Evolutionary conservation across 192 early-diverging fungal species (phyloP).

Genomic region (Coemansia sp.): DNA sequence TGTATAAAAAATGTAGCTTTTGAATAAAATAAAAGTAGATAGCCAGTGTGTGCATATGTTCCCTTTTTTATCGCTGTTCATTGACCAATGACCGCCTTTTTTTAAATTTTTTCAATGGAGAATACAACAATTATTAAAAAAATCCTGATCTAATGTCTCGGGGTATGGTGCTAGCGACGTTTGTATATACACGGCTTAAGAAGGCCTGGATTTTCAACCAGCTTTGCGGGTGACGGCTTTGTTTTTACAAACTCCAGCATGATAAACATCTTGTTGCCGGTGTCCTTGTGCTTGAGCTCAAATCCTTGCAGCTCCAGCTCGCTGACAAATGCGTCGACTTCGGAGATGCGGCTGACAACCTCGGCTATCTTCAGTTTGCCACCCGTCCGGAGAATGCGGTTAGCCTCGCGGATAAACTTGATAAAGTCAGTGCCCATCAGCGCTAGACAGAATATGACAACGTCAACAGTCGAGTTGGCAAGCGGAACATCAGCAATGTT

Average conservation of each 20-base stretch:
- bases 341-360: slow-evolving; percentile 85
- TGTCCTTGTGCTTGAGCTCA: slow-evolving; percentile 70
- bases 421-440: slow-evolving; percentile 97
- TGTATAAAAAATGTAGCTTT: too few species aligned
- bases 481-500: slow-evolving; percentile 92
- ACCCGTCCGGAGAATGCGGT: slow-evolving; percentile 72
- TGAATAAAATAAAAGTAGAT: background rate
- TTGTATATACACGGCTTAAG: slow-evolving; percentile 68
- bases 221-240: slow-evolving; percentile 27
- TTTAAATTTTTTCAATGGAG: background rate
- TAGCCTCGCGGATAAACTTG: slow-evolving; percentile 86
- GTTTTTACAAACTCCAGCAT: slow-evolving; percentile 78
- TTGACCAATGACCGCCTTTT: too few species aligned
- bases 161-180: slow-evolving; percentile 27
- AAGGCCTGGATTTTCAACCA: slow-evolving; percentile 10
- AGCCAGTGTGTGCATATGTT: background rate
- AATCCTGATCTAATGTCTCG: background rate
- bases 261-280: slow-evolving; percentile 93
- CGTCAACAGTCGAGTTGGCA: slow-evolving; percentile 64
- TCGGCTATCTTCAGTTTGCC: slow-evolving; percentile 94
- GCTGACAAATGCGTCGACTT: slow-evolving; percentile 73
- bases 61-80: too few species aligned
- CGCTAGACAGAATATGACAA: slow-evolving; percentile 89
- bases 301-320: slow-evolving; percentile 77
- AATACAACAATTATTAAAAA: too few species aligned